phyloP scores from a whole-genome alignment of 331 rosid species.

The Pyracantha coccinea region DNA sequence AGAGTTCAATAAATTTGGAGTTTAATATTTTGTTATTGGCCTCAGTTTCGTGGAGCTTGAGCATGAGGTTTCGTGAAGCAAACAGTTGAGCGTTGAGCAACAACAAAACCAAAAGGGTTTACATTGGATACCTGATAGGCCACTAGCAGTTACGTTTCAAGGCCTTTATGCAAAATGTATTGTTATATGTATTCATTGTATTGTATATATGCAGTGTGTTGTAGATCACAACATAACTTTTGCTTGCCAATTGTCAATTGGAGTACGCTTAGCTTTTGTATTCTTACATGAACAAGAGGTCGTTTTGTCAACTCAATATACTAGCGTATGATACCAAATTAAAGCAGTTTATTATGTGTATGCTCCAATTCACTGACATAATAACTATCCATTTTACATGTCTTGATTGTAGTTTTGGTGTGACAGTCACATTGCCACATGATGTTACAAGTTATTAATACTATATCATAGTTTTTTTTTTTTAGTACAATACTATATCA shows the following conservation, averaged over 20 bases:
- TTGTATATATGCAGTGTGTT: neutral
- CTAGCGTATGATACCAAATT: too few species aligned
- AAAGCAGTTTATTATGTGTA: too few species aligned
- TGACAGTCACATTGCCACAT: too few species aligned
- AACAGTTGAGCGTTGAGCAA: neutral
- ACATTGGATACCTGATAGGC: conserved; percentile 1
- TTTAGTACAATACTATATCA: too few species aligned
- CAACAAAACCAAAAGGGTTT: neutral
- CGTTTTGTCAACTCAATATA: too few species aligned
- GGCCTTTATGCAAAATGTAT: neutral
- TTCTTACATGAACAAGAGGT: neutral
- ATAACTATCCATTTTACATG: too few species aligned
- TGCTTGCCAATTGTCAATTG: neutral
- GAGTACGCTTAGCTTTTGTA: neutral
- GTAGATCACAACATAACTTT: neutral
- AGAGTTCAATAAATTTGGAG: neutral
- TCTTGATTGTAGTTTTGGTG: too few species aligned
- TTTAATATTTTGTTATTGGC: neutral
- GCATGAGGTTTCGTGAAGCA: conserved; percentile 29
- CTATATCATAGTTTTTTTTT: too few species aligned
- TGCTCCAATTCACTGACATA: too few species aligned
- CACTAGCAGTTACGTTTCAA: conserved; percentile 1
- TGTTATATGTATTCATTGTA: neutral
- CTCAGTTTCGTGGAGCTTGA: neutral
- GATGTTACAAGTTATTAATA: too few species aligned